Percentiles rank a stretch among this genome's conserved stretches.
phyloP scores from a whole-genome alignment of 2,329 filamentous ascomycete species.

The Lachnellula subtilissima region DNA sequence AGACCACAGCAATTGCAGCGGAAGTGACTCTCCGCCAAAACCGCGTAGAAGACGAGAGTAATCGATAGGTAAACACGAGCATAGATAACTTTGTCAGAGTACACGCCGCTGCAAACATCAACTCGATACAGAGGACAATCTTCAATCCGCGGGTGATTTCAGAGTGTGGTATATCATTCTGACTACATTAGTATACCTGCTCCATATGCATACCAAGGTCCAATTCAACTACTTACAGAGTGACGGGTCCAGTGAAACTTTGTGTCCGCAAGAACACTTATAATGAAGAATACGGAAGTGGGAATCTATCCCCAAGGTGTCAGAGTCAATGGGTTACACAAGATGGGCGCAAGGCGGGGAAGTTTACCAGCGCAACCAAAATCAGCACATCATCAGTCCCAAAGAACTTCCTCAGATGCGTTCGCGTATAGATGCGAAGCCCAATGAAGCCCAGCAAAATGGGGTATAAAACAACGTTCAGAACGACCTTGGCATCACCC shows the following conservation, averaged over 20 bases:
- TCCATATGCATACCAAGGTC: background rate
- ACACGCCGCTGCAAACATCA: slow-evolving; percentile 35
- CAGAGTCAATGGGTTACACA: background rate
- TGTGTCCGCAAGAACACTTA: slow-evolving; percentile 34
- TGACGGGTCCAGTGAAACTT: slow-evolving; percentile 37
- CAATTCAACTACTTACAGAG: slow-evolving; percentile 11
- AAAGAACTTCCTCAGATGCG: slow-evolving; percentile 38
- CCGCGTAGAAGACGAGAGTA: slow-evolving; percentile 17
- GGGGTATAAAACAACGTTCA: slow-evolving; percentile 37
- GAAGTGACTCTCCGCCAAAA: slow-evolving; percentile 24
- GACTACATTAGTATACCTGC: background rate
- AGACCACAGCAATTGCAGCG: slow-evolving; percentile 16
- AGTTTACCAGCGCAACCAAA: slow-evolving; percentile 35
- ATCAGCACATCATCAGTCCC: slow-evolving; percentile 45
- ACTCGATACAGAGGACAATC: slow-evolving; percentile 35
- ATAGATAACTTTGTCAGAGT: slow-evolving; percentile 36
- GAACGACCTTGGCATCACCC: slow-evolving; percentile 39
- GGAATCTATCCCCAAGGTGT: slow-evolving; percentile 23
- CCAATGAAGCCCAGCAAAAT: slow-evolving; percentile 38
- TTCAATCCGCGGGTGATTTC: slow-evolving; percentile 35
- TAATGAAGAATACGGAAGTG: slow-evolving; percentile 34
- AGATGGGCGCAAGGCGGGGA: background rate
- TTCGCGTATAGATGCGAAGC: slow-evolving; percentile 44
- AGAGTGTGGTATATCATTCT: slow-evolving; percentile 36
- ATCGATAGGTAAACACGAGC: slow-evolving; percentile 29